These are phyloP conservation scores for Dactylonectria estremocensis DNA, from an alignment of 2,329 filamentous ascomycete species.

Conservation along the genomic window DNA sequence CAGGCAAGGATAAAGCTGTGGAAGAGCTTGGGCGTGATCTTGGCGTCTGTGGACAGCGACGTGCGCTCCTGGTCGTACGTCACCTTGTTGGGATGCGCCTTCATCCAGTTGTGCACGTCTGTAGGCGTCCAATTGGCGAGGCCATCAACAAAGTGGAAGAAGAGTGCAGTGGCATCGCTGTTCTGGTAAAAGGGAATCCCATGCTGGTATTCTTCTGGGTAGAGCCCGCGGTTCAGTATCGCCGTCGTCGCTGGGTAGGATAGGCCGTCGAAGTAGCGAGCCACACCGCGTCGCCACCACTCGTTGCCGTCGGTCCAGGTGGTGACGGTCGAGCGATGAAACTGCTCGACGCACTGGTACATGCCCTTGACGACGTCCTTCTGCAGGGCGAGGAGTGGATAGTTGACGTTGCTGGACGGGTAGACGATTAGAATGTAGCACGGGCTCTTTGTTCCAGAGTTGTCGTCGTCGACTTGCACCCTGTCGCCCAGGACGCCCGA, in stretches of 20 bases:
- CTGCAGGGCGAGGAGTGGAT: conserved; percentile 26
- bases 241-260: conserved; percentile 9
- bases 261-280: conserved; percentile 32
- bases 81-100: conserved; percentile 32
- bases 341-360: conserved; percentile 34
- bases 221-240: conserved; percentile 21
- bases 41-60: conserved; percentile 26
- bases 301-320: conserved; percentile 30
- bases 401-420: conserved; percentile 11
- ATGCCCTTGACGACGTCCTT: conserved; percentile 31
- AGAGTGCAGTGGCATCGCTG: conserved; percentile 22
- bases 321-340: conserved; percentile 22
- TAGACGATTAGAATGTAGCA: conserved; percentile 32
- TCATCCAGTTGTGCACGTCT: conserved; percentile 32
- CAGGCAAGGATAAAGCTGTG: conserved; percentile 34
- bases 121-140: conserved; percentile 27
- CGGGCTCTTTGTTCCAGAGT: conserved; percentile 22
- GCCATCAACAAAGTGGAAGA: conserved; percentile 33
- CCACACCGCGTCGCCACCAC: conserved; percentile 28
- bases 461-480: conserved; percentile 33
- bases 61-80: conserved; percentile 27
- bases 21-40: conserved; percentile 25
- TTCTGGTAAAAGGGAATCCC: conserved; percentile 28
- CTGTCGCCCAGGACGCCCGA: conserved; percentile 29
- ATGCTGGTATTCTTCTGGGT: conserved; percentile 20